Evolutionary conservation across 768 basidiomycete species (phyloP).

Genomic region (Kwoniella dejecticola): DNA sequence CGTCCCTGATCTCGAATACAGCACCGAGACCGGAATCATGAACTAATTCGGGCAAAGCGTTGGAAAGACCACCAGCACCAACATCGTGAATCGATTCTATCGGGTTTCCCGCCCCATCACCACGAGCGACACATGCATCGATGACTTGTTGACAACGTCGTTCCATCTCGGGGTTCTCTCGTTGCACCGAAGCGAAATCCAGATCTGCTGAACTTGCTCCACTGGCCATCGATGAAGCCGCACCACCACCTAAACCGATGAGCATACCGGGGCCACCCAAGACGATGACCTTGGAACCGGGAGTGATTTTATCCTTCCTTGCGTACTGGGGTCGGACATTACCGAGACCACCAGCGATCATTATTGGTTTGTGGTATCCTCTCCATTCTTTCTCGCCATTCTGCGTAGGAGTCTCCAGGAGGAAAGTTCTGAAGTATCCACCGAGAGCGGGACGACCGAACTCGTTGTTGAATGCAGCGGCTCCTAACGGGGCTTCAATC

Average conservation of each 20-base stretch:
- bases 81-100: constrained; percentile 98
- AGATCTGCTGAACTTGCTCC: constrained; percentile 88
- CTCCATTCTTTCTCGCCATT: constrained; percentile 61
- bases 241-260: constrained; percentile 95
- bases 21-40: constrained; percentile 94
- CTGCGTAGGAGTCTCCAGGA: constrained; percentile 68
- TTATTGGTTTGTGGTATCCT: constrained; percentile 99
- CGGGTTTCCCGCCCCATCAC: constrained; percentile 63
- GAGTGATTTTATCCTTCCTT: constrained; percentile 71
- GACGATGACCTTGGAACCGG: constrained; percentile 85
- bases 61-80: constrained; percentile 93
- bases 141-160: constrained; percentile 96
- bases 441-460: constrained; percentile 90
- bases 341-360: constrained; percentile 97
- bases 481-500: constrained; percentile 92
- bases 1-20: constrained; percentile 87
- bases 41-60: constrained; percentile 94
- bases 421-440: constrained; percentile 95
- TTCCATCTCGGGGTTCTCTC: constrained; percentile 99
- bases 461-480: constrained; percentile 96
- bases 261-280: constrained; percentile 94
- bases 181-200: constrained; percentile 95
- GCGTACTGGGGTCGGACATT: constrained; percentile 85
- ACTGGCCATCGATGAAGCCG: constrained; percentile 88
- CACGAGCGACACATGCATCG: constrained; percentile 75